Evolutionary conservation across 2,329 filamentous ascomycete genomes (phyloP).

Genomic region (Exophiala dermatitidis): DNA sequence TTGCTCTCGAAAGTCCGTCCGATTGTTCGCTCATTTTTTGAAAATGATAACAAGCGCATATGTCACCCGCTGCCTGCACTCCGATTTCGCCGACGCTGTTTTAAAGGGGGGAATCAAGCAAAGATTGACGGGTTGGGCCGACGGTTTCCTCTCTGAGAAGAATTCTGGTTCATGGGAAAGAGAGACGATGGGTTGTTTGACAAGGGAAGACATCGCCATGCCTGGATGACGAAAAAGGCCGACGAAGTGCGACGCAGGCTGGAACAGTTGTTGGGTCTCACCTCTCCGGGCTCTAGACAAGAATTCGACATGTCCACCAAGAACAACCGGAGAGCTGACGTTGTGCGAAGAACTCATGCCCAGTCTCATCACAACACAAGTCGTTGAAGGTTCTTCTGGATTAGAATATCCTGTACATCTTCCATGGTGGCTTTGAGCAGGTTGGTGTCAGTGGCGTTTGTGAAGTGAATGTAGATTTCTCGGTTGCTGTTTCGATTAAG

Average conservation of each 20-base stretch:
- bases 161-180: neutral
- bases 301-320: too few species aligned
- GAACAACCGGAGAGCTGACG: neutral
- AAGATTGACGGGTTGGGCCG: neutral
- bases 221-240: neutral
- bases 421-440: constrained; percentile 79
- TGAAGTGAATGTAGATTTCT: constrained; percentile 54
- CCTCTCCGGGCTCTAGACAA: too few species aligned
- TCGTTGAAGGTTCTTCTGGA: constrained; percentile 74
- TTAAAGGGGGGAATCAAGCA: constrained; percentile 1
- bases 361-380: constrained; percentile 57
- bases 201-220: neutral
- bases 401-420: constrained; percentile 81
- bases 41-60: neutral
- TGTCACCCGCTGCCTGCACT: constrained; percentile 1
- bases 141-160: neutral
- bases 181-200: neutral
- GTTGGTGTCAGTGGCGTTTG: constrained; percentile 60
- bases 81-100: constrained; percentile 17
- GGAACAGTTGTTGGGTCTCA: too few species aligned
- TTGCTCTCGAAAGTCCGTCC: neutral
- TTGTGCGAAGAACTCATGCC: neutral
- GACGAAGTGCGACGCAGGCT: too few species aligned
- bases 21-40: constrained; percentile 5
- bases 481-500: constrained; percentile 58